A percentile compares a stretch with the other conserved stretches of the same genome.
phyloP scores from a whole-genome alignment of 1,139 yeast genomes.

The Nakaseomyces glabratus region DNA sequence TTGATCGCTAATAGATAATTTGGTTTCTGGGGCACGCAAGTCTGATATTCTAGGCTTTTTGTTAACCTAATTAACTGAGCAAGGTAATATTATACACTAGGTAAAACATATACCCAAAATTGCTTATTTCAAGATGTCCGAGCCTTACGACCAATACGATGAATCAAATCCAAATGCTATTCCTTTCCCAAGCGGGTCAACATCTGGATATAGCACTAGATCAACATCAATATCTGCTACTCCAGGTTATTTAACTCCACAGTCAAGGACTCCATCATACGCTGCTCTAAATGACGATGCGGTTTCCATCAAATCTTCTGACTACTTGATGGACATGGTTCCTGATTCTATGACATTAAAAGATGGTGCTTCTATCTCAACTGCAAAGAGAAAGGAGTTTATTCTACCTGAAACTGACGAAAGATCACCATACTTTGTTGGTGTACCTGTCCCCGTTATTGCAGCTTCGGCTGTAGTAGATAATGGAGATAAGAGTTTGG shows the following conservation, averaged over 20 bases:
- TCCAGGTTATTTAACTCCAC: constrained; percentile 3
- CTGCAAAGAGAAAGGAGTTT: constrained; percentile 20
- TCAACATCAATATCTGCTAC: not conserved
- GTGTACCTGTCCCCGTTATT: constrained; percentile 31
- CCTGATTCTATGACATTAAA: constrained; percentile 17
- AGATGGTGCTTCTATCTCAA: constrained; percentile 20
- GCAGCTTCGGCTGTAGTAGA: constrained; percentile 16
- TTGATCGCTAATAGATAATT: no score
- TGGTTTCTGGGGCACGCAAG: no score
- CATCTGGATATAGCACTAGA: constrained; percentile 2
- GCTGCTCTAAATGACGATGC: constrained; percentile 13
- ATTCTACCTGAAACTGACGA: constrained; percentile 32
- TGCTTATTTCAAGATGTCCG: no score
- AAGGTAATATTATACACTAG: no score
- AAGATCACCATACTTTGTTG: constrained; percentile 32
- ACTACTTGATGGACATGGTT: constrained; percentile 20
- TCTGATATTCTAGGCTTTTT: no score
- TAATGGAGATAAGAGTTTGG: constrained; percentile 8
- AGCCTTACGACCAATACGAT: no score
- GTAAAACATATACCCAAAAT: no score
- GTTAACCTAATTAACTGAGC: no score
- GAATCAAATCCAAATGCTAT: not conserved
- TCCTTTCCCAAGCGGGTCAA: constrained; percentile 1
- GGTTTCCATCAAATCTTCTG: constrained; percentile 20
- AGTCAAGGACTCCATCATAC: not conserved